Percentiles rank a stretch among this genome's conserved stretches.
Conservation (phyloP, 2,329 filamentous ascomycete species). For the Diaporthe sp. region DNA sequence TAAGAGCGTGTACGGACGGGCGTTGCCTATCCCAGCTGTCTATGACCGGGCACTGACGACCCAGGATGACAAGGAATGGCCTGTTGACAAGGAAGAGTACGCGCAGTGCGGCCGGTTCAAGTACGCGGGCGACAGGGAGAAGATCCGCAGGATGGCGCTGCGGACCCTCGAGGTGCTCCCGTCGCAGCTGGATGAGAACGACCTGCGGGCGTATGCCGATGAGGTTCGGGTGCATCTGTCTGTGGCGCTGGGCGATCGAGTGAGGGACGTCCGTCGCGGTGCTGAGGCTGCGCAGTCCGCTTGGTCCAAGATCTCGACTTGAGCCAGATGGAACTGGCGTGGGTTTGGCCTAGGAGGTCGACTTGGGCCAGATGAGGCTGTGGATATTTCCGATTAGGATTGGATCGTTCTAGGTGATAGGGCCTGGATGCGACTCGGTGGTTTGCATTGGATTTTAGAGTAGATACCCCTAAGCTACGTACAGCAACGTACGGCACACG, state of each 20-base stretch:
- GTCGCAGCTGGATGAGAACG: constrained; percentile 61
- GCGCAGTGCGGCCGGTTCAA: constrained; percentile 13
- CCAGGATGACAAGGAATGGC: constrained; percentile 4
- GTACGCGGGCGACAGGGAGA: constrained; percentile 30
- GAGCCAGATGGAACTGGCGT: neutral
- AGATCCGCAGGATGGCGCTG: constrained; percentile 63
- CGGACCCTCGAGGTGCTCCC: constrained; percentile 64
- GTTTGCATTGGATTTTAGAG: constrained; percentile 8
- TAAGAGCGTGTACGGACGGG: constrained; percentile 51
- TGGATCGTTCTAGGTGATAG: neutral
- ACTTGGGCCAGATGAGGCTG: neutral
- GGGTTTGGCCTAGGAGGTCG: neutral
- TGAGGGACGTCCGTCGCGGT: constrained; percentile 65
- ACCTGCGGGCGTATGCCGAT: constrained; percentile 60
- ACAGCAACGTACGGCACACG: neutral
- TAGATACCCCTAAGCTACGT: constrained; percentile 32
- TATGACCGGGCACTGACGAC: neutral
- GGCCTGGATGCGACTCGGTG: neutral
- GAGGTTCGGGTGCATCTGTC: constrained; percentile 63
- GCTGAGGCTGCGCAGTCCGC: constrained; percentile 64
- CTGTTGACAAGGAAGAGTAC: neutral
- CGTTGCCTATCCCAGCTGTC: constrained; percentile 1
- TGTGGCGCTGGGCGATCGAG: constrained; percentile 66
- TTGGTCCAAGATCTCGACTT: constrained; percentile 57
- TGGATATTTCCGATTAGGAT: neutral